phyloP scores from a whole-genome alignment of 1,139 yeast species.

The Meyerozyma athensensis region DNA sequence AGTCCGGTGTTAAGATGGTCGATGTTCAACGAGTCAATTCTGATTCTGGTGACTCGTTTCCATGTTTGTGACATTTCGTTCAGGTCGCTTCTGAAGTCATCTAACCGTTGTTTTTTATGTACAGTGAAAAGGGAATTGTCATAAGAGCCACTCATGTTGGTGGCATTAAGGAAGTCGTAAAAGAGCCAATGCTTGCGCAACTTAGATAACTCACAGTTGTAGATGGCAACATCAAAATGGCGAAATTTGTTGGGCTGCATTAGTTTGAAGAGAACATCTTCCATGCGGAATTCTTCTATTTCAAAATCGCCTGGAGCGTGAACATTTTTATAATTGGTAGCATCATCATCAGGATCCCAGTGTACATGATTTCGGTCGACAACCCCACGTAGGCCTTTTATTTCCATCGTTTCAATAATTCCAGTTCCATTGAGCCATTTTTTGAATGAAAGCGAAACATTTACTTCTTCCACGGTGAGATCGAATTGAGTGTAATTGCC shows the following conservation, averaged over 20 bases:
- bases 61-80: slow-evolving; percentile 21
- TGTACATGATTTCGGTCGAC: slow-evolving; percentile 84
- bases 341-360: slow-evolving; percentile 82
- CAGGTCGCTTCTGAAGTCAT: slow-evolving; percentile 28
- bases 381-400: slow-evolving; percentile 84
- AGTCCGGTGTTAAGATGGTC: slow-evolving; percentile 89
- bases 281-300: slow-evolving; percentile 73
- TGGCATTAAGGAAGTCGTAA: slow-evolving; percentile 81
- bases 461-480: slow-evolving; percentile 79
- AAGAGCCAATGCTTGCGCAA: slow-evolving; percentile 91
- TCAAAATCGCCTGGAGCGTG: slow-evolving; percentile 90
- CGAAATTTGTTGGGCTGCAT: slow-evolving; percentile 77
- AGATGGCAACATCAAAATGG: slow-evolving; percentile 81
- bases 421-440: slow-evolving; percentile 93
- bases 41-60: slow-evolving; percentile 67
- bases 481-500: slow-evolving; percentile 97
- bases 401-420: slow-evolving; percentile 72
- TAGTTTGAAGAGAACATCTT: slow-evolving; percentile 77
- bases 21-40: slow-evolving; percentile 79
- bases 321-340: slow-evolving; percentile 70
- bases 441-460: slow-evolving; percentile 70
- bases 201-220: slow-evolving; percentile 74
- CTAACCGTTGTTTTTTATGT: slow-evolving; percentile 65
- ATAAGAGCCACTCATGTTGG: slow-evolving; percentile 82
- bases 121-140: slow-evolving; percentile 91